Evolutionary conservation across 345 rosid genomes (phyloP), one percentile per base, ranked within the genome.

Genomic region (Salix dunnii): DNA sequence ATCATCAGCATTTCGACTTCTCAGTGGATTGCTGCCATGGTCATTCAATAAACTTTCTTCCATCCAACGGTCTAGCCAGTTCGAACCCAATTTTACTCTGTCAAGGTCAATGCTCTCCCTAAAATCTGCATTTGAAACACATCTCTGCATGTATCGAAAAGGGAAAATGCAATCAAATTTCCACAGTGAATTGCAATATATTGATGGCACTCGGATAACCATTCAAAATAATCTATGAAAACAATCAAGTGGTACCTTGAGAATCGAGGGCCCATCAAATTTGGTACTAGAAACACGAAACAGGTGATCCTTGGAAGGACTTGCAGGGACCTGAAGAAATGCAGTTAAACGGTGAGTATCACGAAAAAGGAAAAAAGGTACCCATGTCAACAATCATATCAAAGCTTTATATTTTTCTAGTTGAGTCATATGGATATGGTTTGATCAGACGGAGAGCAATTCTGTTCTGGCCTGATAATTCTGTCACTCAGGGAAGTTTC

Each of bases 11-110:
- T 58, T 71, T 23, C 55, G 76, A 48, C 58, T 81, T 83, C 80
- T 79, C 46, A 33, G 60, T 27, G 79, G 64, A 74, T 77, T 82
- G 49, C 48, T 78, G 20, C 76, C 76, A 11, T 71, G 63, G 72
- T 80, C 81, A 70, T 83, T 87, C 91, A 86, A 72, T 35, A 82
- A 76, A 48, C 74, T 86, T 67, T 89, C 96, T 69, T 94, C 92
- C 89, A 89, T 92, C 95, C 99, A 94, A 7, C 74, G 89, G 76
- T 89, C 94, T 74, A 94, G 83, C 90, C 98, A 89, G 76, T 86
- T 86, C 5, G 91, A 80, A 65, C 88, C 88, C 66, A 77, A 68
- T 38, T 76, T 82, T n/a, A 86, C 75, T 78, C 77, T 80, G 23
- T 83, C 88, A 36, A 76, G 67, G 27, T 81, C 83, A 38, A 64